These are phyloP conservation scores for Rhizopogon roseolus DNA, from an alignment of 768 basidiomycete genomes.

Conservation along the genomic window DNA sequence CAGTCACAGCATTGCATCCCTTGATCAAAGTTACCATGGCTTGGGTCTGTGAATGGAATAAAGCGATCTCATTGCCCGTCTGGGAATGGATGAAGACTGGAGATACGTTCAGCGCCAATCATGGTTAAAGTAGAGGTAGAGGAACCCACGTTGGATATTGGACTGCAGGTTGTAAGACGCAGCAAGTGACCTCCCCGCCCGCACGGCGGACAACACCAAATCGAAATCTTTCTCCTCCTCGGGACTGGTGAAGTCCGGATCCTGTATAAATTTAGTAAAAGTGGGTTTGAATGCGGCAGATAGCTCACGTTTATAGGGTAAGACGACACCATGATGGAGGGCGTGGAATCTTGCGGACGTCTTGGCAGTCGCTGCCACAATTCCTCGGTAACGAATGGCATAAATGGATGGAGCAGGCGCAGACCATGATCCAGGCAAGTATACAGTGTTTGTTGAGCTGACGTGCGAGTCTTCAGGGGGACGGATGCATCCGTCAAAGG, in stretches of 20 bases:
- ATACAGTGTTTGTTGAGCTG: constrained; percentile 94
- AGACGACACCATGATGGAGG: constrained; percentile 84
- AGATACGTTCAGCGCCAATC: constrained; percentile 1
- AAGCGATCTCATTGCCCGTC: constrained; percentile 50
- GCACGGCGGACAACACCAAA: constrained; percentile 74
- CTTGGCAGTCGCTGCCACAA: constrained; percentile 95
- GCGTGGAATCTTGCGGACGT: constrained; percentile 72
- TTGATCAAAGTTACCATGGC: constrained; percentile 85
- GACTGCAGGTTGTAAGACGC: constrained; percentile 86
- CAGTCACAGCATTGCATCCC: constrained; percentile 72
- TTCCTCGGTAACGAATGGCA: constrained; percentile 99
- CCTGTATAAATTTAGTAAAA: constrained; percentile 33
- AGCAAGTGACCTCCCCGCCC: constrained; percentile 77
- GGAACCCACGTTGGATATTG: constrained; percentile 69
- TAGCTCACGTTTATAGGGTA: constrained; percentile 76
- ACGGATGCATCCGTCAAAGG: constrained; percentile 87
- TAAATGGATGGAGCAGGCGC: constrained; percentile 91
- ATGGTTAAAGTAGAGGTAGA: not conserved
- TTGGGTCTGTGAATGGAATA: constrained; percentile 68
- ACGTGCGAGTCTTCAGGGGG: constrained; percentile 55
- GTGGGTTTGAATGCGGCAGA: not conserved
- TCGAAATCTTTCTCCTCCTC: constrained; percentile 85
- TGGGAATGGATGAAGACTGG: constrained; percentile 77
- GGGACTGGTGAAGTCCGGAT: constrained; percentile 53
- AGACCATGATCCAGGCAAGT: constrained; percentile 91